Evolutionary conservation across 768 basidiomycete species (phyloP).

Genomic region (Pholiota conissans): DNA sequence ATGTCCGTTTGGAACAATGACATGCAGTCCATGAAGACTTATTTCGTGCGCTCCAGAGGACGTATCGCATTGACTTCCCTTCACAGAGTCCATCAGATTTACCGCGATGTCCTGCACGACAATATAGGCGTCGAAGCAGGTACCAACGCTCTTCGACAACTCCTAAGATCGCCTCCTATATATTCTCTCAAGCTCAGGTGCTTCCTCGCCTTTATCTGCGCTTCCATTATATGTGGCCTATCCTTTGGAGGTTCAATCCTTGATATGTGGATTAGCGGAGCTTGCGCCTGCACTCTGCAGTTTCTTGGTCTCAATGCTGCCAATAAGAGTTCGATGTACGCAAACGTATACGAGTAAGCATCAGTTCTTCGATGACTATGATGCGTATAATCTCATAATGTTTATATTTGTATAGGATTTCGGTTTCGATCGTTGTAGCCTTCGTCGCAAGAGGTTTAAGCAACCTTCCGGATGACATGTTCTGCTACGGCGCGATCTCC

Average conservation of each 20-base stretch:
- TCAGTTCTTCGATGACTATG: background rate
- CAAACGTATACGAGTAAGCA: constrained; percentile 94
- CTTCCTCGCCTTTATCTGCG: constrained; percentile 72
- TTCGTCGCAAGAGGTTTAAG: constrained; percentile 81
- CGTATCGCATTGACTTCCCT: constrained; percentile 81
- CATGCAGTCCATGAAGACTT: constrained; percentile 68
- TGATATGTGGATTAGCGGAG: constrained; percentile 82
- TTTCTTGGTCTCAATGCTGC: constrained; percentile 83
- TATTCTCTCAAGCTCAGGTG: constrained; percentile 72
- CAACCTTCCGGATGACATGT: constrained; percentile 69
- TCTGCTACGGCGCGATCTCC: constrained; percentile 90
- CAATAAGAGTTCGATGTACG: constrained; percentile 84
- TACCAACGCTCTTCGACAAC: constrained; percentile 59
- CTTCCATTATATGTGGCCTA: constrained; percentile 79
- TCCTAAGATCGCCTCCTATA: constrained; percentile 64
- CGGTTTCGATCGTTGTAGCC: constrained; percentile 80
- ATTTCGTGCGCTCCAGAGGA: constrained; percentile 82
- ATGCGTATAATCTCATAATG: background rate
- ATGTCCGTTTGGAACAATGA: constrained; percentile 80
- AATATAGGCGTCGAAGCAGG: constrained; percentile 74
- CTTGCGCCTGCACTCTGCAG: constrained; percentile 67
- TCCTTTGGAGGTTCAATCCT: constrained; percentile 80
- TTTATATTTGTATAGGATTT: constrained; percentile 54
- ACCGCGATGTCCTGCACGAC: constrained; percentile 86
- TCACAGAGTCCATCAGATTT: constrained; percentile 80